phyloP scores from a whole-genome alignment of 164 flowering plant species.

The Kingdonia uniflora region DNA sequence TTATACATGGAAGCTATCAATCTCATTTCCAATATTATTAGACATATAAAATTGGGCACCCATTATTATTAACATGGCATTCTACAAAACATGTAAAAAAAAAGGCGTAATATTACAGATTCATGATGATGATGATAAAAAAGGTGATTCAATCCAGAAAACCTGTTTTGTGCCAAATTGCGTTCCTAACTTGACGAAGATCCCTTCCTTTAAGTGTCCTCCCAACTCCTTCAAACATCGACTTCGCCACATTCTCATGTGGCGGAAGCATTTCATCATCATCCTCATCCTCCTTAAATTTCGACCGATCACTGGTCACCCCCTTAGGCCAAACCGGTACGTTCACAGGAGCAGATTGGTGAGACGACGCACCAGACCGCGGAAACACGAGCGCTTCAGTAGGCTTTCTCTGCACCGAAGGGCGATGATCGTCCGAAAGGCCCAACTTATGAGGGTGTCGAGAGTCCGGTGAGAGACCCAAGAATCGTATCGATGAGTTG shows the following conservation, averaged over 20 bases:
- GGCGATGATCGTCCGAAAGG: constrained; percentile 23
- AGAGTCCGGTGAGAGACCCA: no score
- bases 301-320: background rate
- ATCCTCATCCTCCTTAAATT: constrained; percentile 10
- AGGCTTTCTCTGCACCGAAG: constrained; percentile 24
- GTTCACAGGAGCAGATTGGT: constrained; percentile 43
- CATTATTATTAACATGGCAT: no score
- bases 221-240: constrained; percentile 64
- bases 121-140: background rate
- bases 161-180: constrained; percentile 53
- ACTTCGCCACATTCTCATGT: constrained; percentile 50
- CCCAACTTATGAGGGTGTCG: no score
- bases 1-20: no score
- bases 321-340: constrained; percentile 40
- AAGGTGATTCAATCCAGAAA: constrained; percentile 29
- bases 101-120: background rate
- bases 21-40: no score
- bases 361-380: constrained; percentile 9
- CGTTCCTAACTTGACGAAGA: constrained; percentile 39
- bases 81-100: background rate
- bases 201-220: constrained; percentile 63
- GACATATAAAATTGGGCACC: no score
- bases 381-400: constrained; percentile 1
- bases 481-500: no score
- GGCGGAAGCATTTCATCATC: constrained; percentile 47